Base-by-base conservation (phyloP, 768 basidiomycete species). In the Boletus fagicola region DNA sequence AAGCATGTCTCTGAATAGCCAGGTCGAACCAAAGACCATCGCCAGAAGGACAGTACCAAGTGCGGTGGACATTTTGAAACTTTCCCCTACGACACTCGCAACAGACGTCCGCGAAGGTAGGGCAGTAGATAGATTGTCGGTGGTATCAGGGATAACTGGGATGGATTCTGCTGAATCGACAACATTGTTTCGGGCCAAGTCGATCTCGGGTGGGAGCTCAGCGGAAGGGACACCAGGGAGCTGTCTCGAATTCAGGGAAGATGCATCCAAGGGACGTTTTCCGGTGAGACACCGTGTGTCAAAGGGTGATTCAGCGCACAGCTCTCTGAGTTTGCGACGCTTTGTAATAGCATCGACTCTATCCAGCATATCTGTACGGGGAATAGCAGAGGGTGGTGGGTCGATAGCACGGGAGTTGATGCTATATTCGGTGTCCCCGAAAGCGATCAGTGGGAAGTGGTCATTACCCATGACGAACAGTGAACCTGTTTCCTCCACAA, bases 401-500 rank as follows among this genome's bases (percentile, higher is more conserved):
- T 78, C 78, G 38, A 75, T 76, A 36, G 64, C 59, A 52, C 61
- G 69, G 2, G 64, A 65, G 39, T 72, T 70, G 49, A 66, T 57
- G 28, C 64, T 68, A 33, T 75, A 69, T 49, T 77, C 74, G 8
- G 74, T 75, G 58, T 80, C 79, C 3, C 83, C 80, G 63, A 92
- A 91, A 5, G 82, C 84, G 57, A 96, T 88, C 11, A 98, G 78
- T 0, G 95, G 96, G 67, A 83, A 98, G 9, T 81, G 81, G 12
- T 81, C 78, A 0, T 90, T 87, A 60, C 89, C 90, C 84, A 98
- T 88, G 20, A 91, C 94, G 64, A 86, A 96, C 2, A 97, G 77
- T 42, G 88, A 89, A 3, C 81, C 84, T 0, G 81, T 83, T 66
- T 86, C 84, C 46, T 83, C 80, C 16, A 94, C 80, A 18, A 90